Conservation (phyloP, 2,329 filamentous ascomycete genomes). For the Pyrenochaeta sp. region DNA sequence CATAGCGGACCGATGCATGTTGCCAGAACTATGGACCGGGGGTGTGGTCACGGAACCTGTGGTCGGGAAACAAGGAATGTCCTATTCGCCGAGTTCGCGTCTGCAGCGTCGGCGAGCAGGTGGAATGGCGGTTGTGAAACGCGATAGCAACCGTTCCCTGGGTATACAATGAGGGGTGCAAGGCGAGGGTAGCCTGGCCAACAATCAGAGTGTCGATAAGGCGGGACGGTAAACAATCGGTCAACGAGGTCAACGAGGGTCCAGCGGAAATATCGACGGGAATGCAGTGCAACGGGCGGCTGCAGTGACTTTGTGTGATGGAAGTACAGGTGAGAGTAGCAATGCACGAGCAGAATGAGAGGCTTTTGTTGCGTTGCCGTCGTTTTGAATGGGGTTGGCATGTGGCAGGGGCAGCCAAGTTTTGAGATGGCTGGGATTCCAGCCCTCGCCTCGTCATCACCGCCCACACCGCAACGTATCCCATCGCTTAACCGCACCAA, state of each 20-base stretch:
- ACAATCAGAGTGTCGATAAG: conserved; percentile 25
- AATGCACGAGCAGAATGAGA: conserved; percentile 21
- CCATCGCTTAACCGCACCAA: conserved; percentile 13
- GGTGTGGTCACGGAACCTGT: conserved; percentile 9
- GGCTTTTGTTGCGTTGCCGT: conserved; percentile 20
- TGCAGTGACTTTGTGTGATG: conserved; percentile 13
- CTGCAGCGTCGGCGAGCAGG: conserved; percentile 20
- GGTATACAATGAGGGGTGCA: conserved; percentile 1
- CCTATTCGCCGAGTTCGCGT: conserved; percentile 26
- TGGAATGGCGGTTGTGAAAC: conserved; percentile 38
- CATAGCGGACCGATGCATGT: conserved; percentile 30
- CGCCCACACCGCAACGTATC: conserved; percentile 34
- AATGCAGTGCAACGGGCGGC: conserved; percentile 20
- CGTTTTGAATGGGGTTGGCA: conserved; percentile 23
- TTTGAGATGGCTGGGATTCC: conserved; percentile 28
- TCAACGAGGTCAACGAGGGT: conserved; percentile 20
- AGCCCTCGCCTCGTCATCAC: conserved; percentile 23
- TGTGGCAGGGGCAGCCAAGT: conserved; percentile 26
- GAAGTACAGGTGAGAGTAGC: conserved; percentile 6
- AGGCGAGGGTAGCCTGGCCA: conserved; percentile 20
- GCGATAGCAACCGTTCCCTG: conserved; percentile 23
- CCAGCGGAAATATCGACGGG: conserved; percentile 11
- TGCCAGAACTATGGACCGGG: conserved; percentile 5
- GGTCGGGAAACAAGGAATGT: conserved; percentile 30
- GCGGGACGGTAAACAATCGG: conserved; percentile 16